Evolutionary conservation across 805 yeast genomes (phyloP).

Genomic region (Nakazawaea ambrosiae): DNA sequence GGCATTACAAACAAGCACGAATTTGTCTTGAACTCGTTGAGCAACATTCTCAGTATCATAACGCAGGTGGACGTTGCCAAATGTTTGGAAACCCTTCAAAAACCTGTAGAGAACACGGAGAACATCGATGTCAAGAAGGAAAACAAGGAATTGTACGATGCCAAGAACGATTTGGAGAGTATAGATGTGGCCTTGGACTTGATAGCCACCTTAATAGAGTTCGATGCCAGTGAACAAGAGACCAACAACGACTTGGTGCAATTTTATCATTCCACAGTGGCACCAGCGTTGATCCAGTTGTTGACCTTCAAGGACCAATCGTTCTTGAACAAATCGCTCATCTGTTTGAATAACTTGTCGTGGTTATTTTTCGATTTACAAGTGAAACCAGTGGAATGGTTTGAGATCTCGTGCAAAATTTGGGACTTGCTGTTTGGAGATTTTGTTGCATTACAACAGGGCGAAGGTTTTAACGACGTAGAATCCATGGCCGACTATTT

Average conservation of each 20-base stretch:
- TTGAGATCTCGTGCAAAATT: constrained; percentile 18
- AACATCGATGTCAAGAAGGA: constrained; percentile 22
- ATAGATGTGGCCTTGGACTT: constrained; percentile 71
- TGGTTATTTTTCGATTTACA: constrained; percentile 43
- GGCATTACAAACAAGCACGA: constrained; percentile 15
- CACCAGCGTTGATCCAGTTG: constrained; percentile 31
- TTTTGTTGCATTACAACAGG: not conserved
- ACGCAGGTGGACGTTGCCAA: constrained; percentile 22
- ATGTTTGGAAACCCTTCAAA: not conserved
- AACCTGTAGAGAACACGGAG: constrained; percentile 23
- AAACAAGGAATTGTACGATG: constrained; percentile 32
- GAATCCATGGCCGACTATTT: constrained; percentile 26
- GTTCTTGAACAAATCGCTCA: constrained; percentile 48
- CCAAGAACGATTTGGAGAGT: constrained; percentile 50
- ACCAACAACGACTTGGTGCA: constrained; percentile 17
- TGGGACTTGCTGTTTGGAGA: constrained; percentile 22
- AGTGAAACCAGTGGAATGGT: constrained; percentile 34
- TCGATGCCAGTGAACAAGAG: constrained; percentile 14
- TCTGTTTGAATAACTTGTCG: constrained; percentile 64
- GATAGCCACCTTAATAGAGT: constrained; percentile 68
- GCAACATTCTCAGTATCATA: constrained; percentile 19
- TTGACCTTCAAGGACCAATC: constrained; percentile 27
- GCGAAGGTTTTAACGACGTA: constrained; percentile 4
- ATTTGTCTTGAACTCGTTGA: constrained; percentile 15
- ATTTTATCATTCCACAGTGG: constrained; percentile 12